Percentiles rank a stretch among this genome's conserved stretches.
phyloP scores from a whole-genome alignment of 305 asterid species.

The Fraxinus sp. region DNA sequence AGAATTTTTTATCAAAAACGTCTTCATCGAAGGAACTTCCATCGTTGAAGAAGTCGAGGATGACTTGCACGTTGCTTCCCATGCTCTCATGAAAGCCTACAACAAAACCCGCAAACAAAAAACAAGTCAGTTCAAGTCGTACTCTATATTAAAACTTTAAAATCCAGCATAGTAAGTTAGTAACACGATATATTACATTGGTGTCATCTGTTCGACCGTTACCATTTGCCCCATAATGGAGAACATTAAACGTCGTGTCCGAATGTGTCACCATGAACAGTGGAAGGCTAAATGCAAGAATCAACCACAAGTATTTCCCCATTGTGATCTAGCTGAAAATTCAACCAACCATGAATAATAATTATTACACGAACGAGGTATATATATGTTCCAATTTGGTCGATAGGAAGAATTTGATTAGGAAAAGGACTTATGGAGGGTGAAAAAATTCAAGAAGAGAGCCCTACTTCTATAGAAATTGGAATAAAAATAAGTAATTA shows the following conservation, averaged over 20 bases:
- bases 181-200: background rate
- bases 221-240: background rate
- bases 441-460: too few species aligned
- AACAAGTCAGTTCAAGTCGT: too few species aligned
- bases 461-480: too few species aligned
- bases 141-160: background rate
- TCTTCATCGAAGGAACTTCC: slow-evolving; percentile 35
- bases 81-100: slow-evolving; percentile 42
- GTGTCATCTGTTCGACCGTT: background rate
- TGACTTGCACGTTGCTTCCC: slow-evolving; percentile 37
- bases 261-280: background rate
- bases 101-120: background rate
- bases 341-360: too few species aligned
- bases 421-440: background rate
- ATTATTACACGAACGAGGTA: too few species aligned
- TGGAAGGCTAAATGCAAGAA: background rate
- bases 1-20: slow-evolving; percentile 35
- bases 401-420: background rate
- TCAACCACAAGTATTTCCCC: slow-evolving; percentile 15
- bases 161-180: background rate
- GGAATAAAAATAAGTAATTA: too few species aligned
- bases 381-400: background rate
- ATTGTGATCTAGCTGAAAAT: too few species aligned
- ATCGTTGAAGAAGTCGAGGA: slow-evolving; percentile 20
- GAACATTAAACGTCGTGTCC: background rate